Percentiles rank a stretch among this genome's conserved stretches.
These are phyloP conservation scores for Incumbomyces lentus DNA, from an alignment of 2,329 filamentous ascomycete species.

Conservation along the genomic window DNA sequence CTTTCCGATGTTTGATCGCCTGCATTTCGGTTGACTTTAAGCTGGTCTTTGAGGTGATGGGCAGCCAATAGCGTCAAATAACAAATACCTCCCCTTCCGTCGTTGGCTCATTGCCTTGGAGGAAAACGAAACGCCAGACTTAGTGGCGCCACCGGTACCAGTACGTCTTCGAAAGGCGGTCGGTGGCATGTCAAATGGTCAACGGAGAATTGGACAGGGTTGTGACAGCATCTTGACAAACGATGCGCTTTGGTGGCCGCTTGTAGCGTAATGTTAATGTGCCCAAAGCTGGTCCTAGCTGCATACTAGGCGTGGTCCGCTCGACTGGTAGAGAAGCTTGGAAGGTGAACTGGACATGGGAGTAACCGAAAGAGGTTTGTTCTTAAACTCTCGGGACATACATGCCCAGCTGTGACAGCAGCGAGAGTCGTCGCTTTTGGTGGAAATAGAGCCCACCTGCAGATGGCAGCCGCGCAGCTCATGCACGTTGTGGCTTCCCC, in stretches of 20 bases:
- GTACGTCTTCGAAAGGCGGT: slow-evolving; percentile 1
- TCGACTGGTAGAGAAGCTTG: too few species aligned
- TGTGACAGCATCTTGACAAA: background rate
- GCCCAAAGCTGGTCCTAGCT: slow-evolving; percentile 1
- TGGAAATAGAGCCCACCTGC: background rate
- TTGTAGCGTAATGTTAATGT: background rate
- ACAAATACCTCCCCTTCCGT: background rate
- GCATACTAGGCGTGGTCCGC: background rate
- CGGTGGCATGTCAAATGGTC: background rate
- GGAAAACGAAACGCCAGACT: background rate
- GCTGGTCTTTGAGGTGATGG: too few species aligned
- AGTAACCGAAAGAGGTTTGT: background rate
- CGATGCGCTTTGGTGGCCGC: too few species aligned
- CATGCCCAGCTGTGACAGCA: too few species aligned
- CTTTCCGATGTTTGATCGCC: background rate
- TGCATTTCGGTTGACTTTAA: too few species aligned
- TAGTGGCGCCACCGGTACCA: background rate
- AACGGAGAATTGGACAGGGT: background rate
- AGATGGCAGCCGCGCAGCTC: background rate
- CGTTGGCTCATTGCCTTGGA: background rate
- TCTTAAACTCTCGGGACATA: background rate
- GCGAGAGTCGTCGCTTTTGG: too few species aligned
- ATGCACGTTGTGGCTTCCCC: slow-evolving; percentile 1
- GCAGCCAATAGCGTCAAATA: background rate
- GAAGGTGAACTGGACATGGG: background rate